Conservation (phyloP, 139 green algal genomes). For the Protoeuglena noctilucae region DNA sequence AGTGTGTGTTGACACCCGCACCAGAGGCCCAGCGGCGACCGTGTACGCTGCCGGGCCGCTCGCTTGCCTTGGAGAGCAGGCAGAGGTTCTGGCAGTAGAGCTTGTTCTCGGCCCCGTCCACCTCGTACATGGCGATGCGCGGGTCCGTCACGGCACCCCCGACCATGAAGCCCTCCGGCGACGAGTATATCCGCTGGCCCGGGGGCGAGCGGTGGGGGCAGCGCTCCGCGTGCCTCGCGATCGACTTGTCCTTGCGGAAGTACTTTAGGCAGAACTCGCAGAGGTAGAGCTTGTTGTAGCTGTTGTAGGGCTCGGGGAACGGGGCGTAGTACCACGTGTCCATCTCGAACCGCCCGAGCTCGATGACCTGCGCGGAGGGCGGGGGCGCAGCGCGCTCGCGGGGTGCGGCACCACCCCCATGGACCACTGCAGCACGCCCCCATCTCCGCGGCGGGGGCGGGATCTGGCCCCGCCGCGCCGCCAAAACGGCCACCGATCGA, state of each 20-base stretch:
- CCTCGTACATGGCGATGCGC: slow-evolving; percentile 49
- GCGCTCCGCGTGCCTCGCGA: slow-evolving; percentile 37
- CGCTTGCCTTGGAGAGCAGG: slow-evolving; percentile 21
- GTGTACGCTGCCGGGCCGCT: too few species aligned
- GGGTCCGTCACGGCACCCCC: slow-evolving; percentile 31
- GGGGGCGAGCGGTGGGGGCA: slow-evolving; percentile 21
- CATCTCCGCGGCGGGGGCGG: not conserved
- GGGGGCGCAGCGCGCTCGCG: too few species aligned
- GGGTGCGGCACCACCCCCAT: too few species aligned
- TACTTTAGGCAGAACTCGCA: slow-evolving; percentile 78
- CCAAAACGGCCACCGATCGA: not conserved
- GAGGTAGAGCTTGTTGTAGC: slow-evolving; percentile 64
- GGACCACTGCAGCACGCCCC: slow-evolving; percentile 6
- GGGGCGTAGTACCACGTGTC: slow-evolving; percentile 53
- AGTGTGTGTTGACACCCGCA: too few species aligned
- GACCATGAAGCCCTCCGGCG: too few species aligned
- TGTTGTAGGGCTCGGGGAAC: slow-evolving; percentile 35
- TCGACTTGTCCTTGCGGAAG: slow-evolving; percentile 37
- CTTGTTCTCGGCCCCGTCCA: slow-evolving; percentile 65
- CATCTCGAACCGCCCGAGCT: slow-evolving; percentile 35
- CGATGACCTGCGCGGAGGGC: slow-evolving; percentile 8
- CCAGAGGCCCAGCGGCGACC: too few species aligned
- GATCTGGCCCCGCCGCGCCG: not conserved
- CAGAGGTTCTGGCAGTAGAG: slow-evolving; percentile 43
- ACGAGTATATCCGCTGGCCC: slow-evolving; percentile 16